These are phyloP conservation scores for Pichia ethanolica DNA, from an alignment of 805 yeast species.

Conservation along the genomic window DNA sequence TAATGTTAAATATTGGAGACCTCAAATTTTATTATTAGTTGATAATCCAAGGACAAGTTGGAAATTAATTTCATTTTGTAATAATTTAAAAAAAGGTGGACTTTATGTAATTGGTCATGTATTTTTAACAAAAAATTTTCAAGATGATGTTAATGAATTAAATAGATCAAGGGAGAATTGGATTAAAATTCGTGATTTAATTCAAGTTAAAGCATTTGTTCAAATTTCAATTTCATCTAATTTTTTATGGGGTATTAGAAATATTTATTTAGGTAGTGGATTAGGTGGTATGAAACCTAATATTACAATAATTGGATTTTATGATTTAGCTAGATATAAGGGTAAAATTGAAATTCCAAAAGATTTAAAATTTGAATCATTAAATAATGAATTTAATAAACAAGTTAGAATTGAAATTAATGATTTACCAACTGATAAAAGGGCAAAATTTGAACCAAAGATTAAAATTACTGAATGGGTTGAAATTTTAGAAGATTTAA, in stretches of 20 bases:
- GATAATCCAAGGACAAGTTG: constrained; percentile 91
- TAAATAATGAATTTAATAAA: constrained; percentile 14
- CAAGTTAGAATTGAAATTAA: constrained; percentile 20
- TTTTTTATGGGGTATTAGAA: constrained; percentile 91
- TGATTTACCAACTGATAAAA: constrained; percentile 49
- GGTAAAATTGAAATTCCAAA: constrained; percentile 14
- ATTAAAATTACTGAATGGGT: constrained; percentile 82
- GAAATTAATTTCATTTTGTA: constrained; percentile 88
- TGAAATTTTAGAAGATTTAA: constrained; percentile 80
- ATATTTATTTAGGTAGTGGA: constrained; percentile 87
- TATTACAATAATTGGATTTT: constrained; percentile 86
- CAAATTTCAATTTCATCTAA: constrained; percentile 86
- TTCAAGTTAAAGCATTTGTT: constrained; percentile 84
- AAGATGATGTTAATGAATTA: constrained; percentile 59
- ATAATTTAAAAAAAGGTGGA: constrained; percentile 93
- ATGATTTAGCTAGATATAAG: constrained; percentile 42
- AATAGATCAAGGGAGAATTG: constrained; percentile 72
- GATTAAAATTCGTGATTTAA: constrained; percentile 71
- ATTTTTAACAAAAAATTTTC: constrained; percentile 56
- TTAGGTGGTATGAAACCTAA: constrained; percentile 98
- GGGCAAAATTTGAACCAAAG: constrained; percentile 60
- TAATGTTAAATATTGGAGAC: constrained; percentile 97
- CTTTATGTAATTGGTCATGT: constrained; percentile 90
- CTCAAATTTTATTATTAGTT: constrained; percentile 80
- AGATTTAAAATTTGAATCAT: constrained; percentile 20